These are phyloP conservation scores for Megacollybia marginata DNA, from an alignment of 768 basidiomycete species.

Conservation along the genomic window DNA sequence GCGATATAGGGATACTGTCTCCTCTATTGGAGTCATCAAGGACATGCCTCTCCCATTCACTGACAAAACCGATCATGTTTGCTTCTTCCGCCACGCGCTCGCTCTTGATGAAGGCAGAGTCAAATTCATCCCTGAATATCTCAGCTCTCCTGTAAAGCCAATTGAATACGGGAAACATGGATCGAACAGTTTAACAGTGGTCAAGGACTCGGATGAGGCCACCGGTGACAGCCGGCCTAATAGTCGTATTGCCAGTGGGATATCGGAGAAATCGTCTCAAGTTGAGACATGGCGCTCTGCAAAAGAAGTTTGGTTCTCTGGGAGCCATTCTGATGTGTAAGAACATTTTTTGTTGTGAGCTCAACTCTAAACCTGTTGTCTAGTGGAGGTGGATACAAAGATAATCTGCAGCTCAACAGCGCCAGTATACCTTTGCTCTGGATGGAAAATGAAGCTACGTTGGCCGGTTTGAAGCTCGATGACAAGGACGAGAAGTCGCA, in stretches of 20 bases:
- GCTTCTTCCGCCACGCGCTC: slow-evolving; percentile 16
- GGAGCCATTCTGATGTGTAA: slow-evolving; percentile 17
- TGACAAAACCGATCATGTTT: slow-evolving; percentile 7
- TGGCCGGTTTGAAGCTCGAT: slow-evolving; percentile 16
- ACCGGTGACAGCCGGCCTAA: too few species aligned
- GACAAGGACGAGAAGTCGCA: background rate
- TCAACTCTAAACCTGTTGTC: background rate
- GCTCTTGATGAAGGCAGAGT: slow-evolving; percentile 15
- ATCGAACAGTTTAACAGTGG: slow-evolving; percentile 1
- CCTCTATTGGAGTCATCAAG: slow-evolving; percentile 3
- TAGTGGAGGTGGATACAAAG: slow-evolving; percentile 14
- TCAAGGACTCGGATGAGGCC: background rate
- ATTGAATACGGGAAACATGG: background rate
- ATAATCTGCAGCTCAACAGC: slow-evolving; percentile 2
- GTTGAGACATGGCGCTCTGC: background rate
- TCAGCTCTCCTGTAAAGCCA: background rate
- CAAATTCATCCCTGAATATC: slow-evolving; percentile 8
- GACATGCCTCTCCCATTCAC: slow-evolving; percentile 1
- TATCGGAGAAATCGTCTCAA: too few species aligned
- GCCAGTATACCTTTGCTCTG: slow-evolving; percentile 18
- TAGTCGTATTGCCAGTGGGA: too few species aligned
- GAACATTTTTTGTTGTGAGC: background rate
- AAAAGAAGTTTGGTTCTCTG: slow-evolving; percentile 22
- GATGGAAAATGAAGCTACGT: slow-evolving; percentile 24
- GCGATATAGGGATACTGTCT: slow-evolving; percentile 7